These are phyloP conservation scores for Carex sylvatica DNA, from an alignment of 202 grass and related monocot species.

Conservation along the genomic window DNA sequence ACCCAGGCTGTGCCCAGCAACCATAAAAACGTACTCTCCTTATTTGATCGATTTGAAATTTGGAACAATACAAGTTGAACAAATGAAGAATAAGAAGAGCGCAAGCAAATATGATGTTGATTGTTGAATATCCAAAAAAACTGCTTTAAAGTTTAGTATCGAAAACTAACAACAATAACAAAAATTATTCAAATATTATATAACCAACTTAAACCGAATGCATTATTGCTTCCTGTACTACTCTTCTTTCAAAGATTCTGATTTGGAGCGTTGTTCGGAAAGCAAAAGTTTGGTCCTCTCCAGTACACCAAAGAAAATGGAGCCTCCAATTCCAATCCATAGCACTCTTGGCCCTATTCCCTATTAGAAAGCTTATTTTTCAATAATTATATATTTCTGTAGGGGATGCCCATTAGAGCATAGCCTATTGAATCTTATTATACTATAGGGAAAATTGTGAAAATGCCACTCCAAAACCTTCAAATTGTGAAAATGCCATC, in stretches of 20 bases:
- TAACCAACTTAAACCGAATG: not conserved
- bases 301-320: slow-evolving; percentile 85
- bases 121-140: not conserved
- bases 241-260: slow-evolving; percentile 41
- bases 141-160: not conserved
- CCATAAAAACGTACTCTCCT: not conserved
- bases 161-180: not conserved
- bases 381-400: not conserved
- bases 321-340: slow-evolving; percentile 90
- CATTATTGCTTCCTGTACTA: slow-evolving; percentile 18
- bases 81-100: not conserved
- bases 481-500: no score
- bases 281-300: slow-evolving; percentile 74
- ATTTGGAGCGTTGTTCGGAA: slow-evolving; percentile 24
- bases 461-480: no score
- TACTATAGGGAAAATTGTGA: no score
- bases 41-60: not conserved
- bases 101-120: not conserved
- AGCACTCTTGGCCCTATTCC: slow-evolving; percentile 78
- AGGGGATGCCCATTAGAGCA: not conserved
- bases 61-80: not conserved
- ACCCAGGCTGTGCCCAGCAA: not conserved
- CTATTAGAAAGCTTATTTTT: slow-evolving; percentile 31
- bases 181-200: not conserved
- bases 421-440: not conserved